phyloP scores from a whole-genome alignment of 2,329 filamentous ascomycete species.

The Colletotrichum karsti region DNA sequence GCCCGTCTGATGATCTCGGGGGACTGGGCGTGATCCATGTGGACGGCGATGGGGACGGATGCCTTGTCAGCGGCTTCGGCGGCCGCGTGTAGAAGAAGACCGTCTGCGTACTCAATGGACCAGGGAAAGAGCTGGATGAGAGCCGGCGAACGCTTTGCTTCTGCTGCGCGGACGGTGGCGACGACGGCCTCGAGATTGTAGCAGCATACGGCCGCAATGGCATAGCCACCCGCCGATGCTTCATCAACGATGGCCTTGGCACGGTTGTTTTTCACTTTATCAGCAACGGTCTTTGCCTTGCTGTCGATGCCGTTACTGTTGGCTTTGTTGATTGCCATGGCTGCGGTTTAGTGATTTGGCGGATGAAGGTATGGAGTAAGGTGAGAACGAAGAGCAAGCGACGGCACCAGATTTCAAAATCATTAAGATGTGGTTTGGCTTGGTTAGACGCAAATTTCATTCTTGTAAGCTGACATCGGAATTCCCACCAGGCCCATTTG shows the following conservation, averaged over 20 bases:
- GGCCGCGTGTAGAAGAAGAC: constrained; percentile 60
- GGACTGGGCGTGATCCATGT: constrained; percentile 73
- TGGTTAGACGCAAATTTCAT: neutral
- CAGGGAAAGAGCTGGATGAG: constrained; percentile 79
- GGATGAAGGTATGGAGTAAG: neutral
- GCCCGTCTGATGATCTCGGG: constrained; percentile 65
- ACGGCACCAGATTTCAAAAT: neutral
- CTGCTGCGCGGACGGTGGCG: constrained; percentile 72
- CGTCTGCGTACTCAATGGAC: constrained; percentile 70
- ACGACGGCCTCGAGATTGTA: constrained; percentile 76
- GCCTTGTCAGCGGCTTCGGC: constrained; percentile 63
- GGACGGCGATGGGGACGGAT: constrained; percentile 66
- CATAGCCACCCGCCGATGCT: constrained; percentile 62
- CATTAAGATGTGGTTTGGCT: neutral
- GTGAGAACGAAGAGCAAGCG: neutral
- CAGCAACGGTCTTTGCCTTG: neutral
- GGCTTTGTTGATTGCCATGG: neutral
- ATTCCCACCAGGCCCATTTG: neutral
- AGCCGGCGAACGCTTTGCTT: constrained; percentile 69
- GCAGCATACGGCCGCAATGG: constrained; percentile 58
- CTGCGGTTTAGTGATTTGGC: neutral
- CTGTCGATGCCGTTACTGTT: neutral
- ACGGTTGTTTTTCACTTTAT: constrained; percentile 4
- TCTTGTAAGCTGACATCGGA: neutral
- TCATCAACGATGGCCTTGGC: constrained; percentile 55